Conservation (phyloP, 192 early-diverging fungal species). For the Umbelopsis ramanniana region DNA sequence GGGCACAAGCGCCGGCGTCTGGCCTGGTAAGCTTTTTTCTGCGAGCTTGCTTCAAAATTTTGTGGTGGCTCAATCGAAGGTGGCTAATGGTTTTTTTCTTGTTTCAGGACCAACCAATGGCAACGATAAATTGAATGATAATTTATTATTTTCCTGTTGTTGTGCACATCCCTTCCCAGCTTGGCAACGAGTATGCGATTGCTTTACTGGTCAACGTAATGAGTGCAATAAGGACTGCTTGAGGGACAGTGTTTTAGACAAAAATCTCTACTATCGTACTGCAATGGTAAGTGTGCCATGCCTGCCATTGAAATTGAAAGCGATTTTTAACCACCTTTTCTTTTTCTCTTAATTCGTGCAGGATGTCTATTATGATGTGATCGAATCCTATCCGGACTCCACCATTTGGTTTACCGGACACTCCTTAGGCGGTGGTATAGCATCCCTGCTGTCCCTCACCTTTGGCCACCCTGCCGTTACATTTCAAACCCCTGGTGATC, state of each 20-base stretch:
- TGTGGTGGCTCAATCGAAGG: neutral
- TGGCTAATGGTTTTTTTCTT: neutral
- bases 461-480: conserved; percentile 83
- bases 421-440: conserved; percentile 81
- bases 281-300: conserved; percentile 49
- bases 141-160: conserved; percentile 95
- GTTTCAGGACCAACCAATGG: conserved; percentile 62
- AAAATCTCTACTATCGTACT: conserved; percentile 70
- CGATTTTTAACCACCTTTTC: conserved; percentile 45
- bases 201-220: conserved; percentile 58
- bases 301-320: conserved; percentile 10
- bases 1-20: conserved; percentile 76
- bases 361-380: conserved; percentile 69
- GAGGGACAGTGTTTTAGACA: conserved; percentile 60
- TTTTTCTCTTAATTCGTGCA: conserved; percentile 33
- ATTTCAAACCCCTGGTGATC: conserved; percentile 87
- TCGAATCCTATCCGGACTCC: conserved; percentile 67
- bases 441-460: conserved; percentile 77
- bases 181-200: conserved; percentile 88
- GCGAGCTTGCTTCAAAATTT: neutral
- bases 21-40: conserved; percentile 57
- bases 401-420: conserved; percentile 86
- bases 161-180: conserved; percentile 82
- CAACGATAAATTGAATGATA: conserved; percentile 87
- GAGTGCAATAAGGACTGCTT: conserved; percentile 67